Evolutionary conservation across 306 rosid genomes (phyloP).

Genomic region (Notholithocarpus densiflorus): DNA sequence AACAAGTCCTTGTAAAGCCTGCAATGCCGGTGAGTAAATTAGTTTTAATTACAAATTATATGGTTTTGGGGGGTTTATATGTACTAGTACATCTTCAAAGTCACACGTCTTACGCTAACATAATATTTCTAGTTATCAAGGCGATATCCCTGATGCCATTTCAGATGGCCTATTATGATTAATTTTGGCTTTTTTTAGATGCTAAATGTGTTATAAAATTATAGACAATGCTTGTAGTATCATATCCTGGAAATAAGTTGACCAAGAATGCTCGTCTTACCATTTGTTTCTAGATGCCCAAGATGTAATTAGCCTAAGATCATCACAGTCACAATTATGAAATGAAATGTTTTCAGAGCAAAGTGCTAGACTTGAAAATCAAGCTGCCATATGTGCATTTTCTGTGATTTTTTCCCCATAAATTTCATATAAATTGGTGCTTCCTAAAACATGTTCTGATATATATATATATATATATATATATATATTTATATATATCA

Average conservation of each 20-base stretch:
- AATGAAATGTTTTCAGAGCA: not conserved
- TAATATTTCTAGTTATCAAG: not conserved
- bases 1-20: conserved; percentile 10
- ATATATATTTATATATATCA: too few species aligned
- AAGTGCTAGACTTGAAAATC: not conserved
- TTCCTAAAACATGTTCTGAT: not conserved
- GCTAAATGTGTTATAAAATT: not conserved
- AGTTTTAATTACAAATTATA: not conserved
- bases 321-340: not conserved
- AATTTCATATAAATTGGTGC: not conserved
- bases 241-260: not conserved
- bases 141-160: not conserved
- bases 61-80: too few species aligned
- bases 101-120: not conserved
- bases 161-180: not conserved
- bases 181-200: not conserved
- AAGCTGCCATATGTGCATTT: not conserved
- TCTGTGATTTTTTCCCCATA: not conserved
- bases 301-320: not conserved
- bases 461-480: too few species aligned
- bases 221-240: not conserved
- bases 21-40: conserved; percentile 34
- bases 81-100: not conserved
- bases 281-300: not conserved
- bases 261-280: not conserved